These are phyloP conservation scores for Halenospora varia DNA, from an alignment of 495 filamentous ascomycete species.

Conservation along the genomic window DNA sequence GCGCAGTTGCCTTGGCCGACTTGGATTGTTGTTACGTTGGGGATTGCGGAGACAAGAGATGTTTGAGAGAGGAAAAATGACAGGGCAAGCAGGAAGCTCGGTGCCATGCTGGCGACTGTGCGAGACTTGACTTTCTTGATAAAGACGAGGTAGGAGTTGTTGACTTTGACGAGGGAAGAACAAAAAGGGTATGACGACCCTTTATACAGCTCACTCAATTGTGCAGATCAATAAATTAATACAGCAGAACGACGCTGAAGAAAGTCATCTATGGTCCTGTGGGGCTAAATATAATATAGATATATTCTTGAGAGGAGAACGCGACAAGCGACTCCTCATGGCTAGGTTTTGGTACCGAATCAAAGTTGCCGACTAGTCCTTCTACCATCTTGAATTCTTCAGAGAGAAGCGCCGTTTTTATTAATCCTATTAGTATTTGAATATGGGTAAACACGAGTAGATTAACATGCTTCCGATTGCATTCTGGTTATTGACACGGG, in stretches of 20 bases:
- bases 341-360: not conserved
- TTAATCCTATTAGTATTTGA: not conserved
- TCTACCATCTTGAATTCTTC: not conserved
- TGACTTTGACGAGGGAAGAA: not conserved
- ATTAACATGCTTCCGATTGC: not conserved
- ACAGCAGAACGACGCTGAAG: not conserved
- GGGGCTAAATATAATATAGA: not conserved
- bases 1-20: not conserved
- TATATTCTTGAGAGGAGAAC: not conserved
- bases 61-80: not conserved
- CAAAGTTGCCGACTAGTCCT: not conserved
- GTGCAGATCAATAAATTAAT: not conserved
- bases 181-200: not conserved
- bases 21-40: not conserved
- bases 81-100: not conserved
- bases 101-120: not conserved
- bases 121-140: not conserved
- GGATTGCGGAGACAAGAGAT: not conserved
- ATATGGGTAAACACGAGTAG: not conserved
- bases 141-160: not conserved
- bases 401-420: not conserved
- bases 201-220: not conserved
- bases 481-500: not conserved
- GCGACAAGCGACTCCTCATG: not conserved
- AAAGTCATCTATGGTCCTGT: not conserved